These are phyloP conservation scores for Lathyrus tuberosus DNA, from an alignment of 306 rosid species.

Conservation along the genomic window DNA sequence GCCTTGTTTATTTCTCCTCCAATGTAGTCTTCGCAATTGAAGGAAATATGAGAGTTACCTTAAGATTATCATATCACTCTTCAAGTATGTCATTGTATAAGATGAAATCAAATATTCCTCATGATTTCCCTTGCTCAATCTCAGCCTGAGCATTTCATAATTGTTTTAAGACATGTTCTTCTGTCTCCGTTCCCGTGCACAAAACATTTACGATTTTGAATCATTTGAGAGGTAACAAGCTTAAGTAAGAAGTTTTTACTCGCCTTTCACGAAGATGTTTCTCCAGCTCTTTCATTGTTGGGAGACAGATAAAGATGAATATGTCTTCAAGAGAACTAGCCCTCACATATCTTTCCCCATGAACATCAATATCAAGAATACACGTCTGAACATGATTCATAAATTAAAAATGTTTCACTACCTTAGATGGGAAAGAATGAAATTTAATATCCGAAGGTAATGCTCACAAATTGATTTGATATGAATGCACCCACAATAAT, in stretches of 20 bases:
- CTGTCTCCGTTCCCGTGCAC: constrained; percentile 78
- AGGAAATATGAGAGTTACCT: constrained; percentile 55
- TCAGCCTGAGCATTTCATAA: constrained; percentile 73
- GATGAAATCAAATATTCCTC: constrained; percentile 67
- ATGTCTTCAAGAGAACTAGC: constrained; percentile 77
- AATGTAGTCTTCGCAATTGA: no score
- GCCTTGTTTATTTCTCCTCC: no score
- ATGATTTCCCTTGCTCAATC: constrained; percentile 74
- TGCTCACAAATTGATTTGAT: no score
- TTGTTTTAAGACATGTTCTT: constrained; percentile 80
- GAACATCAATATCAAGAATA: constrained; percentile 94
- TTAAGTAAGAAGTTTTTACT: constrained; percentile 28
- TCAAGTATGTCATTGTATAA: constrained; percentile 75
- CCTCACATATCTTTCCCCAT: constrained; percentile 86
- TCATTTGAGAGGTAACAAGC: constrained; percentile 10
- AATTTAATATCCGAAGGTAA: no score
- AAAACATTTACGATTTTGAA: constrained; percentile 4
- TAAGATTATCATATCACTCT: constrained; percentile 62
- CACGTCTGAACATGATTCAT: constrained; percentile 63
- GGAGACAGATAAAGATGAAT: constrained; percentile 77
- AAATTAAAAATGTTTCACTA: no score
- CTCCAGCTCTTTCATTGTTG: constrained; percentile 85
- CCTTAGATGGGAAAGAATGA: no score
- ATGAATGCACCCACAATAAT: no score
- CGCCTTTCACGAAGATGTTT: constrained; percentile 91